Base-by-base conservation (phyloP, 805 yeast genomes). In the Kuraishia capsulata region DNA sequence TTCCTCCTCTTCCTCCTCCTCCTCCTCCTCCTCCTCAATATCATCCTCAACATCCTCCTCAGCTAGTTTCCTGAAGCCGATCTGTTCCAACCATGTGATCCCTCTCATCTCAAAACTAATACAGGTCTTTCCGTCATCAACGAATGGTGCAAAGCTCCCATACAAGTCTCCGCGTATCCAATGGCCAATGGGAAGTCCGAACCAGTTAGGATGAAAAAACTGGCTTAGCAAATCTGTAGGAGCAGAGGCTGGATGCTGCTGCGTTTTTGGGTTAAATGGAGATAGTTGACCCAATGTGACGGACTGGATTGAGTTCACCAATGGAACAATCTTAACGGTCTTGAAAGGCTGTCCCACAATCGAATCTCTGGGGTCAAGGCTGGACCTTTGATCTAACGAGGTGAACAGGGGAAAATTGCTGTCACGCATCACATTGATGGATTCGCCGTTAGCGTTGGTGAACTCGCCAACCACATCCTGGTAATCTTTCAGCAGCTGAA, bases 401-500 rank as follows among this genome's bases (percentile, higher is more conserved):
- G 95, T 72, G 53, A 92, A 90, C 36, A 92, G 64, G 11, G 96
- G 95, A 21, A 75, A 68, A 30, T 80, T 87, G 31, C 73, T 72
- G 16, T 73, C 72, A 3, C 82, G 76, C 8, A 73, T 59, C 25
- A 80, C 57, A 42, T 69, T 73, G 43, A 73, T 69, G 0, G 88
- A 75, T 56, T 89, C 92, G n/a, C 76, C 74, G 38, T 78, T 71
- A 3, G 72, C 64, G 6, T 67, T 53, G 8, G 63, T 53, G 48
- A 76, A 78, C 30, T 67, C 61, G 1, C 70, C 62, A 1, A 82
- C 65, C 14, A 84, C 78, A 41, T 72, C 69, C 25, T 71, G 67
- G 49, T 77, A 84, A 50, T 82, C 90, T 23, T 67, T 67, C 1
- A 69, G 55, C 30, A 83, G 52, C 30, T 65, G 59, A 16, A 61